These are phyloP conservation scores for Carex cristatella DNA, from an alignment of 176 grass and related monocot species.

Conservation along the genomic window DNA sequence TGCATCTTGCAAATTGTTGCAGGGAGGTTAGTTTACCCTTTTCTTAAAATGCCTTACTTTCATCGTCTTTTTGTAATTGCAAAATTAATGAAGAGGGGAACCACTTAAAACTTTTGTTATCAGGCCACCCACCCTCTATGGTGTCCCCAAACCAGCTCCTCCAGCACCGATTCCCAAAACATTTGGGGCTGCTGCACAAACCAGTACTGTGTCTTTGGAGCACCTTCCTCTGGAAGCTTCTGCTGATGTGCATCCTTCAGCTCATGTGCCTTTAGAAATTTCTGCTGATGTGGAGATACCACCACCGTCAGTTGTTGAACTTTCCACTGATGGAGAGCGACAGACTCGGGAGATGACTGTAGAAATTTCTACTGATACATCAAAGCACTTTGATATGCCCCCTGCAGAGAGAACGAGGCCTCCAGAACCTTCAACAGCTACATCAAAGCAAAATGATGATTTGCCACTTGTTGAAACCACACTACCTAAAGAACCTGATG, in stretches of 20 bases:
- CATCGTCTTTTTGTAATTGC: background rate
- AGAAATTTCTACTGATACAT: slow-evolving; percentile 15
- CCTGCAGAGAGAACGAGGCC: background rate
- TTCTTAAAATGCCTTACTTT: slow-evolving; percentile 2
- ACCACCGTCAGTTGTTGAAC: slow-evolving; percentile 5
- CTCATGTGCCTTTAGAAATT: slow-evolving; percentile 1
- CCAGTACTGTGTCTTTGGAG: slow-evolving; percentile 38
- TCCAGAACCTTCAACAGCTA: slow-evolving; percentile 10
- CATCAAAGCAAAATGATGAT: slow-evolving; percentile 1
- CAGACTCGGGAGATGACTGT: background rate
- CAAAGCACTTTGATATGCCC: background rate
- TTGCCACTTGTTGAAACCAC: background rate
- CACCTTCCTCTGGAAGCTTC: slow-evolving; percentile 18
- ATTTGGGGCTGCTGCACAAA: slow-evolving; percentile 41
- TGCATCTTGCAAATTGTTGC: slow-evolving; percentile 91
- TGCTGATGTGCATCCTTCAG: background rate
- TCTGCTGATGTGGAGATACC: background rate
- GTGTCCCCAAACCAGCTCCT: slow-evolving; percentile 47
- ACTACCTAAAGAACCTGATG: slow-evolving; percentile 14
- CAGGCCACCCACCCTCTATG: slow-evolving; percentile 76
- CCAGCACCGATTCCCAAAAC: slow-evolving; percentile 38
- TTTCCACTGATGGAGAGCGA: slow-evolving; percentile 15
- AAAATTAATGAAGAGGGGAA: background rate
- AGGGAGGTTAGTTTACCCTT: slow-evolving; percentile 66
- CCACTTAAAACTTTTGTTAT: slow-evolving; percentile 19